Percentiles rank a stretch among this genome's conserved stretches.
phyloP scores from a whole-genome alignment of 495 filamentous ascomycete genomes.

The Hyaloscypha variabilis region DNA sequence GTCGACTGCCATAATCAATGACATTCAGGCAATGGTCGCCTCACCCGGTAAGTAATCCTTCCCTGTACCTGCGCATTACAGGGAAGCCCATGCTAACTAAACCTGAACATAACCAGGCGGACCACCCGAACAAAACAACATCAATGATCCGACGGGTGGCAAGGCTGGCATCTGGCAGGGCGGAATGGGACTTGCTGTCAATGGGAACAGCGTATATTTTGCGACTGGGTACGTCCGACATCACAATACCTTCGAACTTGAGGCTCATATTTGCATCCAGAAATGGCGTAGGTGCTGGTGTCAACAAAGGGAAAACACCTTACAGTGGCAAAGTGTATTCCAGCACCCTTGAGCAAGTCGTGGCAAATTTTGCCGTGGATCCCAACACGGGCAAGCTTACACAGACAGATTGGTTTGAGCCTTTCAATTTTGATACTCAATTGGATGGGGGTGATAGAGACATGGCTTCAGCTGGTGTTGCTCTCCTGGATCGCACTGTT shows the following conservation, averaged over 20 bases:
- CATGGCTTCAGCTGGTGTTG: conserved; percentile 11
- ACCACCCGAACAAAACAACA: conserved; percentile 4
- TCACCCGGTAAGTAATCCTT: not conserved
- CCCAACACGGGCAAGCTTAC: not conserved
- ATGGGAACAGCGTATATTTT: conserved; percentile 4
- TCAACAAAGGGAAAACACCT: conserved; percentile 9
- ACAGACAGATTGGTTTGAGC: conserved; percentile 13
- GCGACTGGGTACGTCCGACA: not conserved
- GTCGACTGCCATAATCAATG: not conserved
- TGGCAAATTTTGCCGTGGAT: not conserved
- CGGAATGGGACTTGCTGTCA: conserved; percentile 6
- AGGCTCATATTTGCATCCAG: not conserved
- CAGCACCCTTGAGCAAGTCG: conserved; percentile 11
- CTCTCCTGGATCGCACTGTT: not conserved
- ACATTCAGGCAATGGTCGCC: conserved; percentile 9
- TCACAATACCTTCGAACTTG: too few species aligned
- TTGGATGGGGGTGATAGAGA: conserved; percentile 4
- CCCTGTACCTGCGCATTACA: not conserved
- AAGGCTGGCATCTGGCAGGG: conserved; percentile 11
- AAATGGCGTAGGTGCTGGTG: conserved; percentile 9
- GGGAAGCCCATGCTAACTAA: not conserved
- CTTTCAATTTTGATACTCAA: conserved; percentile 7
- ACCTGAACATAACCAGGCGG: not conserved
- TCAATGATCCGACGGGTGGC: not conserved
- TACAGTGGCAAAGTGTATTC: conserved; percentile 8